Conservation (phyloP, 495 filamentous ascomycete species). For the Podospora australis region DNA sequence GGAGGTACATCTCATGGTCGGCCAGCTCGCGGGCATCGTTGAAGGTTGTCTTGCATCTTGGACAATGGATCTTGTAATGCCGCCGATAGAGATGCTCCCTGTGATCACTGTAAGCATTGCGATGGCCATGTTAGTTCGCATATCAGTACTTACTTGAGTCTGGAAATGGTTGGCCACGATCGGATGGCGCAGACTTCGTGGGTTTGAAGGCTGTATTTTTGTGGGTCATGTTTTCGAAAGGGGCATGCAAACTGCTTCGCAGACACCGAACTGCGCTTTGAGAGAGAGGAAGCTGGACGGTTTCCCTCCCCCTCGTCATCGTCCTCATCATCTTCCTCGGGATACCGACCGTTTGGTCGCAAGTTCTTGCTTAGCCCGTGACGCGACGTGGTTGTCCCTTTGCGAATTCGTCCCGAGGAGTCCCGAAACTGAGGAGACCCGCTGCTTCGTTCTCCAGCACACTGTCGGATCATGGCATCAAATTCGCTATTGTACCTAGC, state of each 20-base stretch:
- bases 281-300: conserved; percentile 11
- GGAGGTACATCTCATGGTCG: conserved; percentile 18
- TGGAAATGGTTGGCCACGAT: conserved; percentile 22
- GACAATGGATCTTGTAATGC: conserved; percentile 25
- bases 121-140: no score
- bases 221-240: conserved; percentile 24
- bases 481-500: conserved; percentile 20
- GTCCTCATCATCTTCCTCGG: conserved; percentile 18
- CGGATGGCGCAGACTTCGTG: conserved; percentile 22
- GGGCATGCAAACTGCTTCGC: conserved; percentile 23
- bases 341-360: neutral
- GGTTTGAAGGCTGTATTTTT: conserved; percentile 18
- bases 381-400: conserved; percentile 7
- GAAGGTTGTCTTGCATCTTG: conserved; percentile 24
- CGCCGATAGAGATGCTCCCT: conserved; percentile 28
- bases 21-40: conserved; percentile 12
- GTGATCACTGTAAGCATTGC: conserved; percentile 4
- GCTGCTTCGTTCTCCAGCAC: conserved; percentile 9
- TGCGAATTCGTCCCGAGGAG: conserved; percentile 5
- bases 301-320: conserved; percentile 18
- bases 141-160: conserved; percentile 18
- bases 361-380: conserved; percentile 4
- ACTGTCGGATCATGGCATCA: conserved; percentile 17
- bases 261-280: conserved; percentile 8
- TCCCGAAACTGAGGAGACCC: conserved; percentile 7